Conservation (phyloP, 2,329 filamentous ascomycete genomes). For the Cladosporium oxysporum region DNA sequence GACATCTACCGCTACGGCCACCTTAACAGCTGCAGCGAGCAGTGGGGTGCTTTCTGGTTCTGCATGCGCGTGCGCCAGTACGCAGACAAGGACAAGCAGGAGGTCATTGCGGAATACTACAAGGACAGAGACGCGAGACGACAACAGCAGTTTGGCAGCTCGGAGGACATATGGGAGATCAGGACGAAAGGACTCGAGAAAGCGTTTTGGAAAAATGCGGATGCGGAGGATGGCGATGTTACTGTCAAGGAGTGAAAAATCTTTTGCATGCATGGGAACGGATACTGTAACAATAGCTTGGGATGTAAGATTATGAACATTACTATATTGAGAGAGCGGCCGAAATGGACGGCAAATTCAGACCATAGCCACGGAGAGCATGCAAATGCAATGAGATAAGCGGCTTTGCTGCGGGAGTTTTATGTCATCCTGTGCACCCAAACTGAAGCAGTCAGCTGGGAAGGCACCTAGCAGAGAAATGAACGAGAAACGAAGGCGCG, state of each 20-base stretch:
- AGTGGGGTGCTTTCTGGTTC: constrained; percentile 96
- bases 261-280: background rate
- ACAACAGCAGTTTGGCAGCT: constrained; percentile 67
- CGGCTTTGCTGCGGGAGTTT: background rate
- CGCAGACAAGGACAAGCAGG: constrained; percentile 60
- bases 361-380: background rate
- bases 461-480: background rate
- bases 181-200: constrained; percentile 63
- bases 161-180: constrained; percentile 87
- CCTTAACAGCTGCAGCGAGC: constrained; percentile 74
- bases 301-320: constrained; percentile 10
- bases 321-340: background rate
- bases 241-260: constrained; percentile 10
- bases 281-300: constrained; percentile 1
- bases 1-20: constrained; percentile 85
- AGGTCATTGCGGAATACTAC: constrained; percentile 66
- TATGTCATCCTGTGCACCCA: background rate
- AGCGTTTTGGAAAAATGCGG: constrained; percentile 43
- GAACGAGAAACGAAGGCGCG: background rate
- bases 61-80: constrained; percentile 83
- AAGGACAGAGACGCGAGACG: constrained; percentile 64
- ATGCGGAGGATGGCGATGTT: constrained; percentile 30
- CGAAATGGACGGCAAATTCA: background rate
- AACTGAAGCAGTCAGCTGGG: background rate
- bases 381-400: background rate